phyloP scores from a whole-genome alignment of 441 rosid species.

The Pelargonium myrrhifolium region DNA sequence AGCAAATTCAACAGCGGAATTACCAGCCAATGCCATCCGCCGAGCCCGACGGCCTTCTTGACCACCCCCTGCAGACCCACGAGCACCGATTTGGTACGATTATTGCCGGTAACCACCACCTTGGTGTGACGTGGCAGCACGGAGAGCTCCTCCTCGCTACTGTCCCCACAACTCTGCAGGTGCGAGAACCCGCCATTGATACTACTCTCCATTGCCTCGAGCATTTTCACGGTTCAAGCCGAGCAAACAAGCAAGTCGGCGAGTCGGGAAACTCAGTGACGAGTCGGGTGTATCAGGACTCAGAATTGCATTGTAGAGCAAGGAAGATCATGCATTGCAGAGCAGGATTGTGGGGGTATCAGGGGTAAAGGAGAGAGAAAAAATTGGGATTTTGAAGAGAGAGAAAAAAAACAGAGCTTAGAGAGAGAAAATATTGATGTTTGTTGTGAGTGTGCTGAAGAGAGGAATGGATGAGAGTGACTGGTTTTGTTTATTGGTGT shows the following conservation, averaged over 20 bases:
- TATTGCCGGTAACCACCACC: constrained; percentile 91
- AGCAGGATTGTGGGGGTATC: constrained; percentile 21
- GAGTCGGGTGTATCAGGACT: constrained; percentile 16
- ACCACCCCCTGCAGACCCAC: constrained; percentile 96
- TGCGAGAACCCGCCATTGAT: constrained; percentile 60
- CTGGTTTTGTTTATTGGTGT: constrained; percentile 44
- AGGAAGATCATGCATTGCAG: constrained; percentile 62
- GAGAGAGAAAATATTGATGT: constrained; percentile 10
- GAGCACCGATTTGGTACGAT: constrained; percentile 89
- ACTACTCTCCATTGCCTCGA: constrained; percentile 61
- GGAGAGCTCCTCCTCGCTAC: constrained; percentile 84
- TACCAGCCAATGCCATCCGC: constrained; percentile 99
- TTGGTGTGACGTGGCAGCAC: constrained; percentile 95
- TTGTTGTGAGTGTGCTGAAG: constrained; percentile 11
- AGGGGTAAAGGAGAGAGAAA: neutral
- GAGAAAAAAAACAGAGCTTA: constrained; percentile 26
- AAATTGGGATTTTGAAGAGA: constrained; percentile 13
- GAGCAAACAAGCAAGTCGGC: neutral
- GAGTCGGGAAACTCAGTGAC: neutral
- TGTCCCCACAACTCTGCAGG: constrained; percentile 66
- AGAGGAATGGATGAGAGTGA: constrained; percentile 47
- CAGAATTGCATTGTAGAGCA: constrained; percentile 23
- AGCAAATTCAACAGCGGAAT: neutral
- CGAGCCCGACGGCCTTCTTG: constrained; percentile 90
- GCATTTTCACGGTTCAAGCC: constrained; percentile 28